These are phyloP conservation scores for Aspergillus baeticus DNA, from an alignment of 495 filamentous ascomycete genomes.

Conservation along the genomic window DNA sequence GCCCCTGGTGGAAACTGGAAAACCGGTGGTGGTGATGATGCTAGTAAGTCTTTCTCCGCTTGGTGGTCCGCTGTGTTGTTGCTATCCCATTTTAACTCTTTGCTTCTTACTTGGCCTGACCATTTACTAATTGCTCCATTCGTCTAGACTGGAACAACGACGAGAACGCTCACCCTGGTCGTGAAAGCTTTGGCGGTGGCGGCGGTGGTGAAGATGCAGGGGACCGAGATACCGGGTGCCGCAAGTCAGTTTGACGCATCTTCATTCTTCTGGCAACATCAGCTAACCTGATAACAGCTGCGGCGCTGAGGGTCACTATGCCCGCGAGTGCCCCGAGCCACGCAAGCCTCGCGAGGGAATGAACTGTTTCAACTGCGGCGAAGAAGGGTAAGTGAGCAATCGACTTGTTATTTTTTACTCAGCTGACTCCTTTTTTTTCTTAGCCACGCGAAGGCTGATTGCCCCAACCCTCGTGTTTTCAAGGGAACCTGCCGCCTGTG, in stretches of 20 bases:
- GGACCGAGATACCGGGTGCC: slow-evolving; percentile 35
- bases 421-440: background rate
- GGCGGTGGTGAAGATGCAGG: slow-evolving; percentile 10
- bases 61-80: no score
- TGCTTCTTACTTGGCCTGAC: background rate
- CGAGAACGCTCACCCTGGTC: slow-evolving; percentile 19
- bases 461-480: slow-evolving; percentile 64
- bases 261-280: background rate
- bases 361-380: slow-evolving; percentile 78
- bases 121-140: background rate
- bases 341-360: slow-evolving; percentile 45
- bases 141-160: slow-evolving; percentile 10
- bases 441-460: slow-evolving; percentile 66
- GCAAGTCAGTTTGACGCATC: slow-evolving; percentile 37
- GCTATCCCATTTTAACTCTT: background rate
- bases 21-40: slow-evolving; percentile 1
- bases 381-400: slow-evolving; percentile 58
- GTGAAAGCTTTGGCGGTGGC: slow-evolving; percentile 12
- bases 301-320: slow-evolving; percentile 51
- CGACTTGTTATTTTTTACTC: background rate
- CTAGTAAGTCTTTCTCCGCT: slow-evolving; percentile 2
- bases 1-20: background rate
- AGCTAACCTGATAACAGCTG: slow-evolving; percentile 44
- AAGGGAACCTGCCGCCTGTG: slow-evolving; percentile 73
- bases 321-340: slow-evolving; percentile 56